Conservation (phyloP, 2,329 filamentous ascomycete species). For the Epichloe glyceriae region DNA sequence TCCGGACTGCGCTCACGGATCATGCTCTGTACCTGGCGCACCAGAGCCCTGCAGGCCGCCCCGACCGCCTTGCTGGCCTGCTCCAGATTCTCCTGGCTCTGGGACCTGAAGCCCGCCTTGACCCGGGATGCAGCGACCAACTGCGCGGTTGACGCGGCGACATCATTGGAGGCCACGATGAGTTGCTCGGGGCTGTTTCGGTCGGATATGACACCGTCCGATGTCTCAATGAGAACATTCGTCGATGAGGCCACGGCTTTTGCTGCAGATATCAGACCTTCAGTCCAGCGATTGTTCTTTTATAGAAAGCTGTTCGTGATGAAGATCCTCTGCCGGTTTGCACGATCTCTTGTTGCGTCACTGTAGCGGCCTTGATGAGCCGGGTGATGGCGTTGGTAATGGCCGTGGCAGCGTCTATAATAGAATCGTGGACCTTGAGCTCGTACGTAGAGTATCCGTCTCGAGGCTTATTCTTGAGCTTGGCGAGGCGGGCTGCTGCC, state of each 20-base stretch:
- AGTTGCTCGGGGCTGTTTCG: conserved; percentile 93
- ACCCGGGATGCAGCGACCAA: conserved; percentile 90
- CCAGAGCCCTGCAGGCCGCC: conserved; percentile 71
- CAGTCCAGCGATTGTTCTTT: conserved; percentile 99
- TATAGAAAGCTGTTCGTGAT: conserved; percentile 91
- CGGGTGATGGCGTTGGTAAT: conserved; percentile 90
- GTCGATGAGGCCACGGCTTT: conserved; percentile 92
- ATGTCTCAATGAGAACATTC: conserved; percentile 94
- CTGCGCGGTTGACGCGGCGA: conserved; percentile 90
- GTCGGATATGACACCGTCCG: conserved; percentile 83
- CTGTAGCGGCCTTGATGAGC: conserved; percentile 88
- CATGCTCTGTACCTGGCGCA: conserved; percentile 87
- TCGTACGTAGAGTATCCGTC: conserved; percentile 95
- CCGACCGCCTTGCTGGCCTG: conserved; percentile 87
- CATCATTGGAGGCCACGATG: conserved; percentile 94
- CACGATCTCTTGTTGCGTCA: conserved; percentile 92
- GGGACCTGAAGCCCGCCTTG: conserved; percentile 96
- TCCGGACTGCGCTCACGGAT: conserved; percentile 77
- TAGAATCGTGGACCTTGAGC: conserved; percentile 88
- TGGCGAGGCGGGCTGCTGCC: conserved; percentile 75
- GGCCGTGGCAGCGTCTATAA: conserved; percentile 81
- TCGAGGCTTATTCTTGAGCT: conserved; percentile 90
- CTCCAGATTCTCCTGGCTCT: conserved; percentile 86
- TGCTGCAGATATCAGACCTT: conserved; percentile 90
- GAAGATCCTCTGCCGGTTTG: conserved; percentile 79